Percentiles rank a stretch among this genome's conserved stretches.
phyloP scores from a whole-genome alignment of 2,329 filamentous ascomycete species.

The Fusarium tjaetaba region DNA sequence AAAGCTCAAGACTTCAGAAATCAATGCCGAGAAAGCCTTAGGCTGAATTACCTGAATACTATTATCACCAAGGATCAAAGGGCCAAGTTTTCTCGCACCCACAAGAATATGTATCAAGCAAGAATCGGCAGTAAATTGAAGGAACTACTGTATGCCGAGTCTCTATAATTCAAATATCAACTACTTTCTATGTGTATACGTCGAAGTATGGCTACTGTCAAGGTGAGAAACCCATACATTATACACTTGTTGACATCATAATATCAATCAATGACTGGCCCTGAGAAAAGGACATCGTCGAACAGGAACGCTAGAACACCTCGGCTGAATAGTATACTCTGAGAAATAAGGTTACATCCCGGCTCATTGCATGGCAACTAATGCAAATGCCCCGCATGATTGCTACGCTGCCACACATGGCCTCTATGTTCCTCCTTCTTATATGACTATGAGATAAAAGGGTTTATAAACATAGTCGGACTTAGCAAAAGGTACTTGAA shows the following conservation, averaged over 20 bases:
- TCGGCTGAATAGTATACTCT: not conserved
- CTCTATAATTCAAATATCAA: accelerated
- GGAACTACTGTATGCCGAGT: not conserved
- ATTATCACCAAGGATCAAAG: accelerated
- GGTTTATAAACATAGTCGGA: not conserved
- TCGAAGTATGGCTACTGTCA: accelerated
- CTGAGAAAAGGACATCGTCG: not conserved
- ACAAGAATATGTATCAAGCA: not conserved
- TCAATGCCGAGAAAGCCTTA: accelerated
- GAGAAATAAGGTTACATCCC: not conserved
- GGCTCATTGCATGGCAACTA: no score
- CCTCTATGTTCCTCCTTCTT: not conserved
- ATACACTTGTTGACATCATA: not conserved
- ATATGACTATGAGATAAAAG: not conserved
- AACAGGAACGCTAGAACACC: no score
- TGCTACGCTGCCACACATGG: not conserved
- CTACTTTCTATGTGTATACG: accelerated
- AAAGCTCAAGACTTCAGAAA: not conserved
- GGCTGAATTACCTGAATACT: not conserved
- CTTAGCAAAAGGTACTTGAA: no score
- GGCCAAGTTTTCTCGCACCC: not conserved
- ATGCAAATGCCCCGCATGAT: not conserved
- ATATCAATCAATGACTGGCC: not conserved
- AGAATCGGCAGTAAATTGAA: no score
- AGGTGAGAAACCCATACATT: no score